These are phyloP conservation scores for Colletotrichum brevisporum DNA, from an alignment of 2,329 filamentous ascomycete species.

Conservation along the genomic window DNA sequence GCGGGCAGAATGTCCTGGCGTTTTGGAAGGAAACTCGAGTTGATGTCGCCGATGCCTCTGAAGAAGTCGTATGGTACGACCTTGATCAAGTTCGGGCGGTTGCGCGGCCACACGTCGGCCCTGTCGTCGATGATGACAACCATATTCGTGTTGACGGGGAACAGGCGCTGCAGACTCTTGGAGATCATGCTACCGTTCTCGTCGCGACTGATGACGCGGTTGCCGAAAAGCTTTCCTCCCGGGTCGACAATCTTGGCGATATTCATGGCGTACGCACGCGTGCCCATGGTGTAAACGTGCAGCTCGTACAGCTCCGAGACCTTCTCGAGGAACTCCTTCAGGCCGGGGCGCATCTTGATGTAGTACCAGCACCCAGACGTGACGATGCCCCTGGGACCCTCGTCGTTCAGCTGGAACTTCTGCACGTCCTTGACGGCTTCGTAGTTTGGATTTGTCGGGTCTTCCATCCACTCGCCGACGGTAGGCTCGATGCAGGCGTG, in stretches of 20 bases:
- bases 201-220: constrained; percentile 95
- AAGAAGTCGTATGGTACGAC: constrained; percentile 98
- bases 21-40: constrained; percentile 95
- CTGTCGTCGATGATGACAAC: constrained; percentile 99
- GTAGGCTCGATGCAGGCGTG: constrained; percentile 98
- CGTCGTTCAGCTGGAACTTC: constrained; percentile 90
- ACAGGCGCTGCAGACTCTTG: constrained; percentile 91
- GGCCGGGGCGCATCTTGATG: constrained; percentile 94
- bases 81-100: constrained; percentile 93
- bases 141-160: constrained; percentile 98
- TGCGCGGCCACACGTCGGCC: constrained; percentile 93
- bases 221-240: constrained; percentile 88
- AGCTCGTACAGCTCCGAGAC: constrained; percentile 89
- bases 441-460: constrained; percentile 91
- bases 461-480: constrained; percentile 93
- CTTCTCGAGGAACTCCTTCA: constrained; percentile 83
- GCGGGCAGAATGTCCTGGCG: constrained; percentile 66
- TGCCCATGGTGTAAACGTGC: constrained; percentile 99
- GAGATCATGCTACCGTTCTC: constrained; percentile 94
- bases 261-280: constrained; percentile 92
- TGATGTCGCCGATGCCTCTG: constrained; percentile 97
- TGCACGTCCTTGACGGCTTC: constrained; percentile 90
- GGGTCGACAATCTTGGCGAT: constrained; percentile 96
- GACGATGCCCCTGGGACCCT: constrained; percentile 78
- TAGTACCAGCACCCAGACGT: constrained; percentile 90